Conservation (phyloP, 83 land plant genomes). For the Picea abies region DNA sequence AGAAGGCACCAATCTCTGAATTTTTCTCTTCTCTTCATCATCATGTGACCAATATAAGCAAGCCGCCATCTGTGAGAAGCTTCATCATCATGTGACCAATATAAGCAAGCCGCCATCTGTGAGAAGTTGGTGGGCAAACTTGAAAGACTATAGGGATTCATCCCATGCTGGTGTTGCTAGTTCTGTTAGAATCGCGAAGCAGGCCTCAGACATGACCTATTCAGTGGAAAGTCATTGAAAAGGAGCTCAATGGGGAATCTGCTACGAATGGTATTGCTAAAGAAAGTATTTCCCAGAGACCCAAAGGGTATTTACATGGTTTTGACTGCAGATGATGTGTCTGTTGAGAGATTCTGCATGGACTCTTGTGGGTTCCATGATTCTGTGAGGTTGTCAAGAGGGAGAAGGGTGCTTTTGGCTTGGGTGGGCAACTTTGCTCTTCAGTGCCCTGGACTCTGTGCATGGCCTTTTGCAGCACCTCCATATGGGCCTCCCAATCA, state of each 20-base stretch:
- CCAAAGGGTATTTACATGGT: slow-evolving; percentile 23
- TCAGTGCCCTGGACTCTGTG: not conserved
- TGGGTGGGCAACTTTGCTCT: not conserved
- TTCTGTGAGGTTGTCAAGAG: not conserved
- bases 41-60: not conserved
- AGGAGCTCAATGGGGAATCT: slow-evolving; percentile 1
- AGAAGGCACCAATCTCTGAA: slow-evolving; percentile 25
- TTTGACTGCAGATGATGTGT: slow-evolving; percentile 28
- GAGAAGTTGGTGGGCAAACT: slow-evolving; percentile 22
- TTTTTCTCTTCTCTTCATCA: slow-evolving; percentile 30
- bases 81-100: not conserved
- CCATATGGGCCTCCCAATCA: not conserved
- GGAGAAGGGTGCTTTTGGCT: not conserved
- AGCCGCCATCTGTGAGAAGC: slow-evolving; percentile 10
- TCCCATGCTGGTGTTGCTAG: slow-evolving; percentile 1
- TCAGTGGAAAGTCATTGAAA: slow-evolving; percentile 25
- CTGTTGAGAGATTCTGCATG: not conserved
- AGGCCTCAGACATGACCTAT: slow-evolving; percentile 6
- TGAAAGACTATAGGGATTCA: slow-evolving; percentile 9
- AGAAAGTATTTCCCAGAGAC: not conserved
- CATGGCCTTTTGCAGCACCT: not conserved
- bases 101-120: not conserved
- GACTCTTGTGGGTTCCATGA: not conserved
- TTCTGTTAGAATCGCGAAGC: slow-evolving; percentile 10
- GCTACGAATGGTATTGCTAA: not conserved